Percentiles rank a stretch among this genome's conserved stretches.
phyloP scores from a whole-genome alignment of 169 alveolate genomes.

The Plasmodium sp. region DNA sequence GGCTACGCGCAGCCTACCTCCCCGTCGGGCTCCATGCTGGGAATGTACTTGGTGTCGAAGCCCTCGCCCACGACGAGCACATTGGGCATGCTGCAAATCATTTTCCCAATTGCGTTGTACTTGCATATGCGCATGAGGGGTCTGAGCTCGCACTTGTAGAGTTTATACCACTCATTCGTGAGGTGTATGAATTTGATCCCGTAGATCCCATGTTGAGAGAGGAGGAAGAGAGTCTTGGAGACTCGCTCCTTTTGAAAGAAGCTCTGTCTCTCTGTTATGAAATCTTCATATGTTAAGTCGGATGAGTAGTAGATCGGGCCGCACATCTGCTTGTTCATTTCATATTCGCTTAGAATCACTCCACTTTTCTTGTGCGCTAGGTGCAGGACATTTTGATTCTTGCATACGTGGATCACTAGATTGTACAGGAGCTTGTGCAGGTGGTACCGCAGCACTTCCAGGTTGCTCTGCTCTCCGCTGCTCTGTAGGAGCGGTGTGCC shows the following conservation, averaged over 20 bases:
- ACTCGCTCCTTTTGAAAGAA: constrained; percentile 44
- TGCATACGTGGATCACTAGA: constrained; percentile 69
- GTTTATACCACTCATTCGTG: constrained; percentile 67
- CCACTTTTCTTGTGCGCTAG: constrained; percentile 50
- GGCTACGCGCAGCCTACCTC: background rate
- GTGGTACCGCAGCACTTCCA: constrained; percentile 58
- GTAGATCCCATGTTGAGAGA: constrained; percentile 70
- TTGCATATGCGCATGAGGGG: constrained; percentile 62
- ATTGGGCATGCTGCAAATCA: constrained; percentile 60
- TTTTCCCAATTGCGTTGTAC: constrained; percentile 28
- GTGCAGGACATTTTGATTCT: constrained; percentile 38
- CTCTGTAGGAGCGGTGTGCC: background rate
- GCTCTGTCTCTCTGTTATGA: constrained; percentile 22
- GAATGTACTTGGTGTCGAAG: constrained; percentile 63
- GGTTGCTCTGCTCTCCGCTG: background rate
- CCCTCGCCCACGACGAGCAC: constrained; percentile 56
- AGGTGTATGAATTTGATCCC: constrained; percentile 63
- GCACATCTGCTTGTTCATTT: constrained; percentile 61
- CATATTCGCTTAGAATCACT: constrained; percentile 33
- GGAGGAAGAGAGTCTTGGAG: background rate
- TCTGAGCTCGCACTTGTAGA: constrained; percentile 61
- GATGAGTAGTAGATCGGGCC: constrained; percentile 42
- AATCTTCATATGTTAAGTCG: constrained; percentile 70
- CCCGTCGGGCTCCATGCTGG: constrained; percentile 13
- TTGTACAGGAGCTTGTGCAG: constrained; percentile 53